These are phyloP conservation scores for Stephanodiscus minutulus DNA, from an alignment of 108 stramenopile species.

Conservation along the genomic window DNA sequence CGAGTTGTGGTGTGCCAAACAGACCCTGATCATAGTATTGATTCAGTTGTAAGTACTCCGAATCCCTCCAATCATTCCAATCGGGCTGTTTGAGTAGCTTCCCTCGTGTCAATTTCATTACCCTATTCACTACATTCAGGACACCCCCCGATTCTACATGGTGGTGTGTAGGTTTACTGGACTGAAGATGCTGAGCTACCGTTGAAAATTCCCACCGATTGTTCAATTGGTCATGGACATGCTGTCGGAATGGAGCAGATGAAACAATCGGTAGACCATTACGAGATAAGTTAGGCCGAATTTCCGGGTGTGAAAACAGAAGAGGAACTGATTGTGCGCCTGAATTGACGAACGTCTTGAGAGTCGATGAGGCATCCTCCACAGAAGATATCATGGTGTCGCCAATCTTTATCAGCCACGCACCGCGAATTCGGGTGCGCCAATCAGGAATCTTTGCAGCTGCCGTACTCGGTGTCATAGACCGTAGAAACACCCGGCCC, in stretches of 20 bases:
- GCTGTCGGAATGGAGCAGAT: no score
- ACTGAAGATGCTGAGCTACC: neutral
- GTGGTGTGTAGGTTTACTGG: no score
- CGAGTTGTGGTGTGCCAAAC: constrained; percentile 5
- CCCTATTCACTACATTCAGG: neutral
- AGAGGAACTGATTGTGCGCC: neutral
- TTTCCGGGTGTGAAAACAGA: constrained; percentile 1
- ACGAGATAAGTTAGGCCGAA: neutral
- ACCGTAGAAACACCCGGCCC: no score
- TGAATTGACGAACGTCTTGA: neutral
- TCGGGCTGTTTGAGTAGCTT: neutral
- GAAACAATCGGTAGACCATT: neutral
- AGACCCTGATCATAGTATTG: constrained; percentile 8
- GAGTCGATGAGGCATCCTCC: neutral
- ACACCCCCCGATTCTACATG: neutral
- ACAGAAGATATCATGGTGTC: neutral
- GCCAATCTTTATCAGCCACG: neutral
- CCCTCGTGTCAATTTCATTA: constrained; percentile 1
- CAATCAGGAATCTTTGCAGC: no score
- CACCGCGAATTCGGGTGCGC: no score
- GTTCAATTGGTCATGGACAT: no score
- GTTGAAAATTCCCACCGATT: no score
- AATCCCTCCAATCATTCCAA: constrained; percentile 16
- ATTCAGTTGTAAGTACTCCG: constrained; percentile 5
- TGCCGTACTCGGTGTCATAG: no score